Percentiles rank a stretch among this genome's conserved stretches.
These are phyloP conservation scores for Verticillium isaacii DNA, from an alignment of 2,329 filamentous ascomycete species.

Conservation along the genomic window DNA sequence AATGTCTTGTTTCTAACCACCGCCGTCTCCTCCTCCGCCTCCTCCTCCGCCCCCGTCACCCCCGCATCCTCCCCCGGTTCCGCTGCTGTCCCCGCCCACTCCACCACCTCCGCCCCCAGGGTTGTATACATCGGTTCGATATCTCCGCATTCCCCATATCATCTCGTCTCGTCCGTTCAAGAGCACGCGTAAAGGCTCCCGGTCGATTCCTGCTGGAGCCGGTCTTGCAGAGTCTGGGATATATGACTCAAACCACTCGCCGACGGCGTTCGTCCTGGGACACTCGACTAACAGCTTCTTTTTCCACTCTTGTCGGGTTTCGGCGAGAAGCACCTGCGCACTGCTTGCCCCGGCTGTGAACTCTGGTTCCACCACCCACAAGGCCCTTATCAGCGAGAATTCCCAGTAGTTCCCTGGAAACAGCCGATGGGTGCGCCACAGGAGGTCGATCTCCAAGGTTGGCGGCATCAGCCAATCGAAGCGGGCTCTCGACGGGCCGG, in stretches of 20 bases:
- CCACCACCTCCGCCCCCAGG: not conserved
- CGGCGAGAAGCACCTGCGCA: not conserved
- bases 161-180: not conserved
- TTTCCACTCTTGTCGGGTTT: conserved; percentile 5
- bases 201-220: not conserved
- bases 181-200: not conserved
- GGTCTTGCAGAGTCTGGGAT: conserved; percentile 5
- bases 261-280: not conserved
- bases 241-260: conserved; percentile 1
- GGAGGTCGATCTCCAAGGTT: conserved; percentile 6
- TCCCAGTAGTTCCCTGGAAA: conserved; percentile 10
- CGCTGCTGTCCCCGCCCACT: not conserved
- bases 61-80: conserved; percentile 1
- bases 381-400: conserved; percentile 4
- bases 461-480: conserved; percentile 3
- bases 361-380: conserved; percentile 6
- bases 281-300: not conserved
- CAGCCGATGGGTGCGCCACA: conserved; percentile 11
- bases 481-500: not conserved
- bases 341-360: not conserved
- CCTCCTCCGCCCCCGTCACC: conserved; percentile 7
- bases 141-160: not conserved
- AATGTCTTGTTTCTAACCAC: no score
- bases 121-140: not conserved
- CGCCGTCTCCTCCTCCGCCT: not conserved